These are phyloP conservation scores for Globisporangium cederbergense DNA, from an alignment of 352 stramenopile species.

Conservation along the genomic window DNA sequence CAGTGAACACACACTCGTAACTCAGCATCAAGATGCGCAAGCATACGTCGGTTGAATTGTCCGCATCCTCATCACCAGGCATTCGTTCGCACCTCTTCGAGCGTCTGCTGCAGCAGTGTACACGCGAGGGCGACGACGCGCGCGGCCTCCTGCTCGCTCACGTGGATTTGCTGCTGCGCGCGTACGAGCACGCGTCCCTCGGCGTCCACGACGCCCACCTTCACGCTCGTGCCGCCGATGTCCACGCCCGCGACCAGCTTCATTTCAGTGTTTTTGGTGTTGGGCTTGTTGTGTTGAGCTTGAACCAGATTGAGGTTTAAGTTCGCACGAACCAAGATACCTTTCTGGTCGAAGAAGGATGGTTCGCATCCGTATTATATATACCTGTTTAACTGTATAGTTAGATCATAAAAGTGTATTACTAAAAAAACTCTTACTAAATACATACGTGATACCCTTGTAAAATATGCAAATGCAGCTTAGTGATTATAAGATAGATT, in stretches of 20 bases:
- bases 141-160: conserved; percentile 37
- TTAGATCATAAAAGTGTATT: background rate
- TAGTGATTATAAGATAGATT: background rate
- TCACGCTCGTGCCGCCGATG: conserved; percentile 72
- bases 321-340: conserved; percentile 1
- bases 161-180: conserved; percentile 40
- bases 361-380: background rate
- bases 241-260: conserved; percentile 59
- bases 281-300: background rate
- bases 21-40: background rate
- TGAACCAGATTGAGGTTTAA: conserved; percentile 1
- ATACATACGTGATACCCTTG: too few species aligned
- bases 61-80: background rate
- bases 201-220: conserved; percentile 57
- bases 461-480: too few species aligned
- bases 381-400: too few species aligned
- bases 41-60: background rate
- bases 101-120: conserved; percentile 33
- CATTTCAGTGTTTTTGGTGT: conserved; percentile 5
- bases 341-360: background rate
- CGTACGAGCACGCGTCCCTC: conserved; percentile 45
- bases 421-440: background rate
- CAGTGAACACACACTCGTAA: background rate
- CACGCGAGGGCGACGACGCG: conserved; percentile 52
- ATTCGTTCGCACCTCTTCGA: conserved; percentile 31